phyloP scores from a whole-genome alignment of 306 rosid species.

The Gleditsia sinensis region DNA sequence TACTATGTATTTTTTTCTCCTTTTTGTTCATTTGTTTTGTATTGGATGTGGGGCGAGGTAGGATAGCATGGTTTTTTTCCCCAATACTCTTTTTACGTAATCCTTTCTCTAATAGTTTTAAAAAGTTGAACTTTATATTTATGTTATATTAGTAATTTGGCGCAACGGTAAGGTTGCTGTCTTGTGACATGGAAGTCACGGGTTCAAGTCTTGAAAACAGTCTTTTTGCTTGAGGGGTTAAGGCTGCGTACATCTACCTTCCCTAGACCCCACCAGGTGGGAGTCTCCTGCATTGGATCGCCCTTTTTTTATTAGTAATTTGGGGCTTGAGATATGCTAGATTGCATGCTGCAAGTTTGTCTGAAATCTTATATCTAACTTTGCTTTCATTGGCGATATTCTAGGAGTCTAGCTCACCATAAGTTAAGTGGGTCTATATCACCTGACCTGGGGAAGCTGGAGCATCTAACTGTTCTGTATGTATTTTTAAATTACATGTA shows the following conservation, averaged over 20 bases:
- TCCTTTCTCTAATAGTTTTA: neutral
- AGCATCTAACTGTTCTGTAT: constrained; percentile 77
- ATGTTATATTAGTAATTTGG: neutral
- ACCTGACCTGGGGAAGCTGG: constrained; percentile 91
- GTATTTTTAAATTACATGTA: constrained; percentile 37
- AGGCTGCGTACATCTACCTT: no score
- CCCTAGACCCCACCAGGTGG: no score
- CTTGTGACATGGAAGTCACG: no score
- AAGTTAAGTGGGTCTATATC: constrained; percentile 80
- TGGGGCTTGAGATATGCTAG: neutral
- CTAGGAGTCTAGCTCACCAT: constrained; percentile 74
- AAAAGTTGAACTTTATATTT: neutral
- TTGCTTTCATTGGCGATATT: constrained; percentile 42
- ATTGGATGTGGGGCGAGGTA: constrained; percentile 16
- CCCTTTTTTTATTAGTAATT: no score
- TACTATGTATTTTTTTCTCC: neutral
- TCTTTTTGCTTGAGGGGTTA: no score
- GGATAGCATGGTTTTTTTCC: constrained; percentile 7
- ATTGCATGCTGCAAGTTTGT: constrained; percentile 25
- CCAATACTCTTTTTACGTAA: neutral
- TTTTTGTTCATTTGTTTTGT: constrained; percentile 18
- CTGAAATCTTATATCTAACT: constrained; percentile 33
- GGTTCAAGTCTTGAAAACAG: no score
- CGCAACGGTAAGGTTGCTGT: no score
- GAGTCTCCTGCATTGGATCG: no score